These are phyloP conservation scores for Cystoderma amianthinum DNA, from an alignment of 768 basidiomycete genomes.

Conservation along the genomic window DNA sequence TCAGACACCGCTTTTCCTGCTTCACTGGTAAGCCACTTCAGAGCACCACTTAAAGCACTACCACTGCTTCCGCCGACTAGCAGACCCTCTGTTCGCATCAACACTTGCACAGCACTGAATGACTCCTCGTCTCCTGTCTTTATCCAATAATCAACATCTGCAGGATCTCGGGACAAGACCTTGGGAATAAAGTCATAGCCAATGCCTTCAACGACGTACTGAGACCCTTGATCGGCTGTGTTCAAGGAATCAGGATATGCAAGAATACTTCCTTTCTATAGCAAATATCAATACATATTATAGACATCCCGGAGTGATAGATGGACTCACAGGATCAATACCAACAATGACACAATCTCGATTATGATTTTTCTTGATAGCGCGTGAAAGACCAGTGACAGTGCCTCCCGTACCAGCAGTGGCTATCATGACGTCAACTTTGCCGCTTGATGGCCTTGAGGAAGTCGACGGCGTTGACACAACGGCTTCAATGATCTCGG, in stretches of 20 bases:
- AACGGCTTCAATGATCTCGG: conserved; percentile 84
- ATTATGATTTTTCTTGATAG: conserved; percentile 77
- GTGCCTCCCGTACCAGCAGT: conserved; percentile 96
- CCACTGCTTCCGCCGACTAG: conserved; percentile 94
- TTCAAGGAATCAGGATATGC: conserved; percentile 68
- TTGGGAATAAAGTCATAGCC: conserved; percentile 92
- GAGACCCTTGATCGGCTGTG: conserved; percentile 32
- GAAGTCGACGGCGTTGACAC: conserved; percentile 55
- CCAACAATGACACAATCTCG: conserved; percentile 70
- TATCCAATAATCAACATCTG: conserved; percentile 70
- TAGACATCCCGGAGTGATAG: background rate
- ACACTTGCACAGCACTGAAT: conserved; percentile 61
- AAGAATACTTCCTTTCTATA: conserved; percentile 83
- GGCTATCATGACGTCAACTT: conserved; percentile 77
- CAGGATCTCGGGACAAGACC: conserved; percentile 62
- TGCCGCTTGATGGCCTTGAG: conserved; percentile 53
- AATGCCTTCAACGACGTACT: conserved; percentile 91
- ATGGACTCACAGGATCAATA: conserved; percentile 73
- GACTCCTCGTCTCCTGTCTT: conserved; percentile 82
- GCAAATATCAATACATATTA: conserved; percentile 6
- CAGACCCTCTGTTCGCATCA: conserved; percentile 84
- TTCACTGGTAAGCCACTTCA: conserved; percentile 70
- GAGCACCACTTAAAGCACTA: conserved; percentile 70
- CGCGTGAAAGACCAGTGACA: conserved; percentile 78
- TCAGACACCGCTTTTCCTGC: conserved; percentile 59